Base-by-base conservation (phyloP, 306 rosid species). In the Gillenia trifoliata region DNA sequence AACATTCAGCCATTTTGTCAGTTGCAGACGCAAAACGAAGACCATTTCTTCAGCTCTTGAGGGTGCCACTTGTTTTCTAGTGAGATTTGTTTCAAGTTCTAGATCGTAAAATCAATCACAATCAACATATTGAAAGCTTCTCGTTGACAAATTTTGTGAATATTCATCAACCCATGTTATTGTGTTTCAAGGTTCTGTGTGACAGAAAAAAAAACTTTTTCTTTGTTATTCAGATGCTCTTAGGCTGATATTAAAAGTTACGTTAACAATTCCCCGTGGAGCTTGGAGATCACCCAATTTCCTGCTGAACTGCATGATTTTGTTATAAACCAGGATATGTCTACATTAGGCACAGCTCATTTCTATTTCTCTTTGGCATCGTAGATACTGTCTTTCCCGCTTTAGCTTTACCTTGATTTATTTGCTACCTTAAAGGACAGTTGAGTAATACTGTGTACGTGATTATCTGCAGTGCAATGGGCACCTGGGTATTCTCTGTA, bases 401-500 rank as follows among this genome's bases (percentile, higher is more conserved):
- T 23, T 23, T 22, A 38, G 38, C 7, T 25, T 45, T 9, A 25
- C 10, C 8, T 38, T 67, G 20, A 2, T 62, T 61, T 50, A 38
- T 12, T 23, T 64, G 11, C 36, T 70, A 16, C 66, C 71, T 70
- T 36, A 33, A 52, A 64, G 68, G 36, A 36, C 28, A 31, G 33
- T 17, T 30, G 11, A n/a, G 45, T 41, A 25, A 68, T 71, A 79
- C 64, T 86, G 80, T 54, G 25, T 78, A 71, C 66, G 13, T 61
- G 54, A 74, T 66, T 45, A 11, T 77, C 64, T 71, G 76, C 89
- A 94, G 98, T 36, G 95, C 97, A 59, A 75, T 91, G 81, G 99
- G 97, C 20, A 91, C 97, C 43, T 92, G 99, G 99, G 93, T 94
- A 29, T 94, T 94, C 86, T 90, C 97, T 3, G 95, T 90, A 56